Percentiles rank a stretch among this genome's conserved stretches.
Evolutionary conservation across 768 basidiomycete species (phyloP).

Genomic region (Serpula lacrymans): DNA sequence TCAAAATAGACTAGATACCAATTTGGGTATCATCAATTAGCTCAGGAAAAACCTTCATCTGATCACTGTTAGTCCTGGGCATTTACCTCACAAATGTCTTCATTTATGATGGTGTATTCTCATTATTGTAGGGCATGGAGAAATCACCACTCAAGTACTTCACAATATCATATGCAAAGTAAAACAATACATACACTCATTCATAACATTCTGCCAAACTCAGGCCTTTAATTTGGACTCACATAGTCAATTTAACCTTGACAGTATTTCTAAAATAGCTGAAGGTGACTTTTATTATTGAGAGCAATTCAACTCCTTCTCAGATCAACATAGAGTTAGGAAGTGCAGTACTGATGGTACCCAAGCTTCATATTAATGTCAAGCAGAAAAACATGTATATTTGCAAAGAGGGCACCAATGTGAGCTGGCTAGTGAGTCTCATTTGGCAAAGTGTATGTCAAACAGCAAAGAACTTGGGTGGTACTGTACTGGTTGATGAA

Average conservation of each 20-base stretch:
- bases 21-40: slow-evolving; percentile 23
- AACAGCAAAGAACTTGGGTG: slow-evolving; percentile 31
- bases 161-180: slow-evolving; percentile 21
- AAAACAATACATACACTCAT: slow-evolving; percentile 16
- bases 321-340: slow-evolving; percentile 21
- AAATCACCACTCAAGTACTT: slow-evolving; percentile 20
- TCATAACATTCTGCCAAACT: slow-evolving; percentile 20
- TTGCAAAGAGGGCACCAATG: slow-evolving; percentile 34
- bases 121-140: slow-evolving; percentile 9
- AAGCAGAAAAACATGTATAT: slow-evolving; percentile 32
- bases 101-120: slow-evolving; percentile 10
- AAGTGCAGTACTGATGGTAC: slow-evolving; percentile 19
- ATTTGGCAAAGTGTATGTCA: slow-evolving; percentile 30
- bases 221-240: slow-evolving; percentile 16
- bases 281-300: slow-evolving; percentile 17
- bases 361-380: slow-evolving; percentile 33
- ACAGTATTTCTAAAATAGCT: slow-evolving; percentile 15
- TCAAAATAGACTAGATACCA: no score
- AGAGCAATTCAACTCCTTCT: slow-evolving; percentile 32
- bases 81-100: slow-evolving; percentile 27
- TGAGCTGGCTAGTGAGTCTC: slow-evolving; percentile 28
- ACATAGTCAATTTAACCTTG: slow-evolving; percentile 17
- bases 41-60: slow-evolving; percentile 18
- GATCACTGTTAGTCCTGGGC: slow-evolving; percentile 23
- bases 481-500: slow-evolving; percentile 35